Evolutionary conservation across 495 filamentous ascomycete genomes (phyloP).

Genomic region (Penicillium roqueforti): DNA sequence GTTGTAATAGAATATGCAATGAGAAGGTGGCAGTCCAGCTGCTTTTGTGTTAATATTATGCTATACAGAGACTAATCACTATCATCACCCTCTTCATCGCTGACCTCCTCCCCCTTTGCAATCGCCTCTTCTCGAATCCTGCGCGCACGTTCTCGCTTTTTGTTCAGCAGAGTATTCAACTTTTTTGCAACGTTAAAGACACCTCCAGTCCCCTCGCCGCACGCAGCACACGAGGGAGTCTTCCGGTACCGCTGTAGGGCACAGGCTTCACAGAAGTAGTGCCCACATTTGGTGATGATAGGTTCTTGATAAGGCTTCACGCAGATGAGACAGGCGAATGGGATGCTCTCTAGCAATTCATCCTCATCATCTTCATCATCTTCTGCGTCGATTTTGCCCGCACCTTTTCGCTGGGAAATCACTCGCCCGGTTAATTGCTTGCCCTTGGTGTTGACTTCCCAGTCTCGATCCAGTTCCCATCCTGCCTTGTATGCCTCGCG

Average conservation of each 20-base stretch:
- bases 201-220: slow-evolving; percentile 77
- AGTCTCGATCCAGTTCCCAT: slow-evolving; percentile 92
- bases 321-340: slow-evolving; percentile 95
- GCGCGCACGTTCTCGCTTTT: slow-evolving; percentile 68
- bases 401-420: slow-evolving; percentile 51
- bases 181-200: slow-evolving; percentile 89
- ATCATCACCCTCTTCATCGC: slow-evolving; percentile 48
- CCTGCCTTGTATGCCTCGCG: slow-evolving; percentile 88
- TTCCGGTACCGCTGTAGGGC: slow-evolving; percentile 79
- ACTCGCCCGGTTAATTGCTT: slow-evolving; percentile 61
- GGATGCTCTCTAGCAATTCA: slow-evolving; percentile 76
- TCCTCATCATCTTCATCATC: slow-evolving; percentile 64
- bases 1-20: too few species aligned
- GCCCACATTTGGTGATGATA: slow-evolving; percentile 84
- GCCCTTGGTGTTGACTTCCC: slow-evolving; percentile 79
- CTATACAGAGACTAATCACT: slow-evolving; percentile 1
- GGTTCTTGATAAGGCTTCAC: slow-evolving; percentile 74
- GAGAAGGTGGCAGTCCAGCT: slow-evolving; percentile 9
- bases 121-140: slow-evolving; percentile 66
- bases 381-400: slow-evolving; percentile 39
- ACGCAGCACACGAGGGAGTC: slow-evolving; percentile 79
- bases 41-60: not conserved
- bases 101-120: slow-evolving; percentile 65
- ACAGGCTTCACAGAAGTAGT: slow-evolving; percentile 93
- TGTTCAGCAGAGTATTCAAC: slow-evolving; percentile 73